Evolutionary conservation across 805 yeast genomes (phyloP), one percentile per base, ranked within the genome.

Genomic region (Candida alai): DNA sequence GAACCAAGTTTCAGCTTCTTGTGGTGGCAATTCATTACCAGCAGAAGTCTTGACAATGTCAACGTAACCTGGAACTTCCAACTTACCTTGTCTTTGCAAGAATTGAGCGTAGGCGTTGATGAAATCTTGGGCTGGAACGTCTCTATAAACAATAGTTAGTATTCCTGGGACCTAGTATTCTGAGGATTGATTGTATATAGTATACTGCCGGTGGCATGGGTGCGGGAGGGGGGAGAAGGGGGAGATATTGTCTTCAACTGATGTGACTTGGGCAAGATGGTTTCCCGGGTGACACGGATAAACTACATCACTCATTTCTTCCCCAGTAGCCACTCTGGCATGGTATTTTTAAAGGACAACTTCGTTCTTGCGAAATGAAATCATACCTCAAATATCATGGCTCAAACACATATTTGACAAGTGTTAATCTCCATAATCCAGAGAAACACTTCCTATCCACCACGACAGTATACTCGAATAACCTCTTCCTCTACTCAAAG

Each of bases 121-220:
- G 79, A 93, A 93, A 56, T 86, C 94, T 84, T 93, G 97, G 74
- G 98, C 98, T 76, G 97, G 96, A 76, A 93, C 98, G 97, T 93
- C 98, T 84, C 96, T 88, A 56, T n/a, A 37, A 31, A 28, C 30
- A 58, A 35, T 12, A 16, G 41, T 37, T 37, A 43, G 39, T 58
- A 66, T 61, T 59, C 16, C 16, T 24, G 26, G 13, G 15, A 14
- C 10, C n/a, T 26, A n/a, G 28, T 13, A 26, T 11, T 21, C n/a
- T n/a, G n/a, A n/a, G n/a, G n/a, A n/a, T n/a, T n/a, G n/a, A n/a
- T n/a, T n/a, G n/a, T n/a, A n/a, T n/a, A 26, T 26, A 26, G 28
- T 16, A 26, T 26, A 26, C 28, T 26, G n/a, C n/a, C n/a, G n/a
- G n/a, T n/a, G n/a, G n/a, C n/a, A n/a, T n/a, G n/a, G n/a, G n/a